Conservation (phyloP, 2,329 filamentous ascomycete genomes). For the Acrodontium crateriforme region DNA sequence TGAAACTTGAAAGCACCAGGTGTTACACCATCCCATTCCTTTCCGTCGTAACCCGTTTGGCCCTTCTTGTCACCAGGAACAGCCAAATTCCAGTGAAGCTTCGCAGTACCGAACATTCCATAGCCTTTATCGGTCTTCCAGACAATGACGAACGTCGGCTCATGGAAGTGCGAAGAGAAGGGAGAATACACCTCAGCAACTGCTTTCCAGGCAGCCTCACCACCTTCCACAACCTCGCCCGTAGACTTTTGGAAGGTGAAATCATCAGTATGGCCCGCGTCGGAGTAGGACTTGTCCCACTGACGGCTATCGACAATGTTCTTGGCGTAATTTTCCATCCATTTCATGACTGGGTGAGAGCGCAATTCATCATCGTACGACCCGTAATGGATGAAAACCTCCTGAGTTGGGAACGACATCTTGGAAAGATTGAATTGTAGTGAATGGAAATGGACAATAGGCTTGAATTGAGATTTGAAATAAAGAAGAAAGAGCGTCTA, state of each 20-base stretch:
- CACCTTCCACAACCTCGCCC: slow-evolving; percentile 11
- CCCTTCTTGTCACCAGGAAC: slow-evolving; percentile 9
- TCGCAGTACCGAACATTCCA: slow-evolving; percentile 14
- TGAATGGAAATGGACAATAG: too few relatives aligned
- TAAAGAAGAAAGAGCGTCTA: too few relatives aligned
- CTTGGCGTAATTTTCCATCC: slow-evolving; percentile 14
- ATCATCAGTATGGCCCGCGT: slow-evolving; percentile 5
- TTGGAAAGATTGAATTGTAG: too few relatives aligned
- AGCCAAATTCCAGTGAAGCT: slow-evolving; percentile 10
- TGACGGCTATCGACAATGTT: slow-evolving; percentile 8
- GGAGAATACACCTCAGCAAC: slow-evolving; percentile 12
- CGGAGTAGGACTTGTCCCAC: slow-evolving; percentile 2
- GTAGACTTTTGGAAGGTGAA: slow-evolving; percentile 10
- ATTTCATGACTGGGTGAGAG: slow-evolving; percentile 14
- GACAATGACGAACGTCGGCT: slow-evolving; percentile 7
- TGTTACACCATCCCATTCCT: slow-evolving; percentile 14
- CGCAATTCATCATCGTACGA: slow-evolving; percentile 11
- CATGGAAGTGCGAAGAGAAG: slow-evolving; percentile 13
- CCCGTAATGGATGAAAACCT: slow-evolving; percentile 11
- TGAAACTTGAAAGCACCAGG: slow-evolving; percentile 12
- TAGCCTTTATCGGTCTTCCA: slow-evolving; percentile 14
- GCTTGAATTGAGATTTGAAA: too few relatives aligned
- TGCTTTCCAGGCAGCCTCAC: slow-evolving; percentile 10
- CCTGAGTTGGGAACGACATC: slow-evolving; percentile 14
- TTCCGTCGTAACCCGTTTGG: slow-evolving; percentile 7